These are phyloP conservation scores for Syzygium syzygioides DNA, from an alignment of 441 rosid genomes.

Conservation along the genomic window DNA sequence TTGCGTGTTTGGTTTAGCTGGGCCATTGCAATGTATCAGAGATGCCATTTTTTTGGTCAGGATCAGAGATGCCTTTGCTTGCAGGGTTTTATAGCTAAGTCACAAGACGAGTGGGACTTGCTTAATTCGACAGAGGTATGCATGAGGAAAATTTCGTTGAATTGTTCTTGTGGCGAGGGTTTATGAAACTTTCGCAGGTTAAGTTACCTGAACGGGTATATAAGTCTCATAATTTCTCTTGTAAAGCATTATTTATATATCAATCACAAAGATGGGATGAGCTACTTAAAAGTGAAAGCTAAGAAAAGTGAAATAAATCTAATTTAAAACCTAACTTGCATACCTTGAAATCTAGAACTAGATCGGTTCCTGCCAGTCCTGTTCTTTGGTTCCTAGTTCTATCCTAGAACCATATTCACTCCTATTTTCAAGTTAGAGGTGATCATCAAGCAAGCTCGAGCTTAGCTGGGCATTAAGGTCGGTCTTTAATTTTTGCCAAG, in stretches of 20 bases:
- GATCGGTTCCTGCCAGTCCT: not conserved
- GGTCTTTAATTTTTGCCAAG: not conserved
- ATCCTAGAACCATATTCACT: rapidly evolving
- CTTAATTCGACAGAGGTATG: not conserved
- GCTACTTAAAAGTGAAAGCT: not conserved
- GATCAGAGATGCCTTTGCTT: not conserved
- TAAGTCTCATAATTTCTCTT: not conserved
- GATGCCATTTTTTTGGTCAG: no score
- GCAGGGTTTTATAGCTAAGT: not conserved
- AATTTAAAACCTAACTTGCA: not conserved
- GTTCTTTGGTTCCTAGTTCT: no score
- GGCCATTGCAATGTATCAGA: not conserved
- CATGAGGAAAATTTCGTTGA: not conserved
- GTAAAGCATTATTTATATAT: not conserved
- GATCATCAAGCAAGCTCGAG: not conserved
- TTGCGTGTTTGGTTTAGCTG: not conserved
- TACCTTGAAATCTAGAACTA: no score
- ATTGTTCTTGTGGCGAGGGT: not conserved
- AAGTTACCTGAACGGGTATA: not conserved
- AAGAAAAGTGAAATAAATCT: not conserved
- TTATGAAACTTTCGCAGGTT: not conserved
- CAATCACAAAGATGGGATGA: not conserved
- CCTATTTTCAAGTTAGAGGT: not conserved
- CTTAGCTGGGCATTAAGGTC: not conserved
- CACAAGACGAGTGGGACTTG: not conserved